Conservation (phyloP, 1,284 basidiomycete species). For the Ceratobasidium sp. region DNA sequence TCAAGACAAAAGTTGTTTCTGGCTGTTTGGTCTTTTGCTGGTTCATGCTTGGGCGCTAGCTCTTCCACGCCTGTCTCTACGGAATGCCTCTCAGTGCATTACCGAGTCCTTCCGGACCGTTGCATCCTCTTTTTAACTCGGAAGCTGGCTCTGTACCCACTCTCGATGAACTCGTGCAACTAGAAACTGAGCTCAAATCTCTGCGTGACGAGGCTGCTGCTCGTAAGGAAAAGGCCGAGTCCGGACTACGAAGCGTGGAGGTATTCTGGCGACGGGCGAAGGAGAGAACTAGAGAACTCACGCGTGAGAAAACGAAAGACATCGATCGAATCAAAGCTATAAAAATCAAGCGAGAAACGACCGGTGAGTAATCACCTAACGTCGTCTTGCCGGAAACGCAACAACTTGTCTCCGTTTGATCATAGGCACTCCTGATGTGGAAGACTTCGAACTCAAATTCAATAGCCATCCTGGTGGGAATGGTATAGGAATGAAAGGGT, state of each 20-base stretch:
- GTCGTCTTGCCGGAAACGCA: not conserved
- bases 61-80: not conserved
- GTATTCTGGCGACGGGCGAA: conserved; percentile 35
- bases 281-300: conserved; percentile 25
- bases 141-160: conserved; percentile 34
- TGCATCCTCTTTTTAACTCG: conserved; percentile 25
- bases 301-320: conserved; percentile 20
- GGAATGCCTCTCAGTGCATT: conserved; percentile 30
- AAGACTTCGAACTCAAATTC: conserved; percentile 31
- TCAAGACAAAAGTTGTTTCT: not conserved
- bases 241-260: conserved; percentile 8
- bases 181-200: conserved; percentile 29
- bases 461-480: conserved; percentile 23
- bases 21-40: conserved; percentile 15
- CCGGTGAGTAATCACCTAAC: not conserved
- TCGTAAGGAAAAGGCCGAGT: conserved; percentile 32
- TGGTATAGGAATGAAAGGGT: conserved; percentile 26
- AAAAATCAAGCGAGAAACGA: conserved; percentile 37
- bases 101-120: conserved; percentile 24
- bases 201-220: conserved; percentile 29
- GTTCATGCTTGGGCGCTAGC: conserved; percentile 36
- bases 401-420: not conserved
- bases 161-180: conserved; percentile 40
- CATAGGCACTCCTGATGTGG: conserved; percentile 37
- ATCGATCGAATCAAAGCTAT: conserved; percentile 20